A percentile compares a stretch with the other conserved stretches of the same genome.
Evolutionary conservation across 441 rosid genomes (phyloP).

Genomic region (Breynia disticha): DNA sequence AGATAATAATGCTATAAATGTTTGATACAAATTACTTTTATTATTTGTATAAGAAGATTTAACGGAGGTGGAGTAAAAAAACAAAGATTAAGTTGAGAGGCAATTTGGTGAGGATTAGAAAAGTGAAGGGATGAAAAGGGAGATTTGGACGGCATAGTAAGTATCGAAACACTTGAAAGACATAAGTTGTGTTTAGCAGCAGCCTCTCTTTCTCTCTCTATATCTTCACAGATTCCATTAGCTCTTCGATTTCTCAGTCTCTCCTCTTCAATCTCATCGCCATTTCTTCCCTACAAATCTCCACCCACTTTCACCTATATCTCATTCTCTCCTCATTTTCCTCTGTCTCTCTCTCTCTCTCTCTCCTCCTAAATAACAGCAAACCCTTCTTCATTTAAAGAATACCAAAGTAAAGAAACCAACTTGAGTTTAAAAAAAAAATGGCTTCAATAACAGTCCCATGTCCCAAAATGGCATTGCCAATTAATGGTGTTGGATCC

Average conservation of each 20-base stretch:
- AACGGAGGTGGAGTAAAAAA: too few species aligned
- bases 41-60: too few species aligned
- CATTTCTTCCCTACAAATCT: conserved; percentile 8
- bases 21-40: too few species aligned
- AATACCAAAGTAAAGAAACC: not conserved
- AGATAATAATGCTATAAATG: too few species aligned
- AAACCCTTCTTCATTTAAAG: not conserved
- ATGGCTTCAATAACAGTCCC: conserved; percentile 65
- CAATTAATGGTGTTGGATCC: conserved; percentile 31
- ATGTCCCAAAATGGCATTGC: conserved; percentile 47
- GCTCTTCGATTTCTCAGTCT: conserved; percentile 13
- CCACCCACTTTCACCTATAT: not conserved
- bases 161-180: conserved; percentile 13
- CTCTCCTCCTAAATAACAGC: not conserved
- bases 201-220: not conserved
- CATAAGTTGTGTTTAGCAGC: too few species aligned
- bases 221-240: not conserved
- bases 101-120: too few species aligned
- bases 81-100: too few species aligned
- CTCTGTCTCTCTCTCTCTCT: not conserved
- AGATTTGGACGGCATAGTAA: conserved; percentile 5
- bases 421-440: not conserved
- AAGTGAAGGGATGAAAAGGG: too few species aligned
- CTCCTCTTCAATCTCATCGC: conserved; percentile 31
- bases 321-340: not conserved